Evolutionary conservation across 2,329 filamentous ascomycete species (phyloP).

Genomic region (Ampelomyces quisqualis): DNA sequence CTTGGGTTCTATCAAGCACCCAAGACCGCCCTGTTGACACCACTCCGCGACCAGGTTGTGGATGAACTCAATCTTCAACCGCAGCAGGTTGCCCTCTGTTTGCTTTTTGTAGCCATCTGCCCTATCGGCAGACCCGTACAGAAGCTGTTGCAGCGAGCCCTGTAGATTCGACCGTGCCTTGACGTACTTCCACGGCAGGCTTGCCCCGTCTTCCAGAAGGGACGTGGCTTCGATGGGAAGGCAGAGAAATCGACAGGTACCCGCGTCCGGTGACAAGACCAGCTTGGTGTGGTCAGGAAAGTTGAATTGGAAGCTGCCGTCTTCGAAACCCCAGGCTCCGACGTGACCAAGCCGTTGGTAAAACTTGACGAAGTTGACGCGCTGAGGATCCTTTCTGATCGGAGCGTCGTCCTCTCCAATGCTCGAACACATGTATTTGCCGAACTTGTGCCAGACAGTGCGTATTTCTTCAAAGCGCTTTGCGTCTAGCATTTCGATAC

Average conservation of each 20-base stretch:
- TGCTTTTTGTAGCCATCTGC: constrained; percentile 56
- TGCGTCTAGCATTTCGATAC: constrained; percentile 62
- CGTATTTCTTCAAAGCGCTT: constrained; percentile 57
- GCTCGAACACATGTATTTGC: constrained; percentile 63
- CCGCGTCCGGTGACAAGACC: constrained; percentile 72
- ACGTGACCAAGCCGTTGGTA: constrained; percentile 81
- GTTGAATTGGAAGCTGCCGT: constrained; percentile 82
- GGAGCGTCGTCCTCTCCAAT: constrained; percentile 50
- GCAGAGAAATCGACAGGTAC: constrained; percentile 75
- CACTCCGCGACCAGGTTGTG: constrained; percentile 68
- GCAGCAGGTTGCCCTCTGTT: constrained; percentile 69
- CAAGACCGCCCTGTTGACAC: constrained; percentile 68
- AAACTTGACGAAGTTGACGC: constrained; percentile 66
- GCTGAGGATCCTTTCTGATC: constrained; percentile 48
- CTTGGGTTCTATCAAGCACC: constrained; percentile 47
- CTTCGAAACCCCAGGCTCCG: constrained; percentile 77
- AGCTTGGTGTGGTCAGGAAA: constrained; percentile 88
- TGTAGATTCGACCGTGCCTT: constrained; percentile 70
- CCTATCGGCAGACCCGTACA: constrained; percentile 59
- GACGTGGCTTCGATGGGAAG: constrained; percentile 69
- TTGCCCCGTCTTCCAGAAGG: constrained; percentile 63
- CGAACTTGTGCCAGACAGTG: constrained; percentile 68
- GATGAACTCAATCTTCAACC: constrained; percentile 73
- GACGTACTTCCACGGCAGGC: constrained; percentile 64
- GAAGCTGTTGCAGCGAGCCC: constrained; percentile 69